These are phyloP conservation scores for Colletotrichum costaricense DNA, from an alignment of 2,329 filamentous ascomycete species.

Conservation along the genomic window DNA sequence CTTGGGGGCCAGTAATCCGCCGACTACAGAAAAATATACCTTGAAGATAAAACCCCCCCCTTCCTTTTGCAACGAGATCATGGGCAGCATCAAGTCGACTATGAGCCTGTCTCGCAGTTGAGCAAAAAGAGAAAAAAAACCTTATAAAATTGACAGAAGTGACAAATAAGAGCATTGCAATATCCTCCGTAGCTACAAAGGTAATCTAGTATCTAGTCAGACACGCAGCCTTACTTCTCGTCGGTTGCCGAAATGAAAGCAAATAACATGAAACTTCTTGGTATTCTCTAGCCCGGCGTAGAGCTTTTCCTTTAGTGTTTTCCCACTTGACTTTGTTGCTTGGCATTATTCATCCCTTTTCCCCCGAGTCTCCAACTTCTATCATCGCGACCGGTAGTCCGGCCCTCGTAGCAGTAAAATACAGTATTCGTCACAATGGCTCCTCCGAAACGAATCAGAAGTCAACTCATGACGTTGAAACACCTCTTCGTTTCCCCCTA, in stretches of 20 bases:
- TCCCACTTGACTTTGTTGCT: background rate
- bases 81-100: too few species aligned
- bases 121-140: too few species aligned
- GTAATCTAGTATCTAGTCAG: background rate
- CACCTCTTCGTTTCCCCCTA: background rate
- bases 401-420: background rate
- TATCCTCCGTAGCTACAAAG: background rate
- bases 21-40: too few species aligned
- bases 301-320: background rate
- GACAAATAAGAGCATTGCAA: too few species aligned
- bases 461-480: background rate
- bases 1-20: too few species aligned
- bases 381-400: background rate
- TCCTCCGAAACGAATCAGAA: background rate
- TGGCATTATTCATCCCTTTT: background rate
- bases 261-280: background rate
- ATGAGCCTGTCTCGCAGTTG: too few species aligned
- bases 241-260: background rate
- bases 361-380: background rate
- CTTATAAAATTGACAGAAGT: too few species aligned
- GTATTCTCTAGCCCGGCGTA: background rate
- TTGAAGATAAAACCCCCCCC: too few species aligned
- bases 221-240: background rate
- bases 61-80: too few species aligned
- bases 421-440: background rate